phyloP scores from a whole-genome alignment of 805 yeast genomes.

The Hanseniaspora thailandica region DNA sequence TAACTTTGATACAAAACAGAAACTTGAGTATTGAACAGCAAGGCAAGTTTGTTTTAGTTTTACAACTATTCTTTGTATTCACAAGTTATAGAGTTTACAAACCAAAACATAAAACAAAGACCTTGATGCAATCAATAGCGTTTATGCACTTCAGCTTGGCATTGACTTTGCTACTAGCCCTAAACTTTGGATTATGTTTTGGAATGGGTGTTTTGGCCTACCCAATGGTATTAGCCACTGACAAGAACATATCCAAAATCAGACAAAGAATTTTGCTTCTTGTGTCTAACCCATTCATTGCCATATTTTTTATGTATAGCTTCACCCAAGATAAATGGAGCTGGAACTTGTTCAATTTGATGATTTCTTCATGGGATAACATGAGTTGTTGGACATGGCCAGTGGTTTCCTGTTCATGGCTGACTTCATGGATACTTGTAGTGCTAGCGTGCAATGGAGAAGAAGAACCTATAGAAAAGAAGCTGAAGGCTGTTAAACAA shows the following conservation, averaged over 20 bases:
- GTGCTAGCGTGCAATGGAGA: conserved; percentile 22
- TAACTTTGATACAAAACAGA: conserved; percentile 4
- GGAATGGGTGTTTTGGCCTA: conserved; percentile 54
- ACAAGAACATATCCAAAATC: conserved; percentile 10
- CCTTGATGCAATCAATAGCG: conserved; percentile 34
- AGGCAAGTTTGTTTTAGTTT: conserved; percentile 17
- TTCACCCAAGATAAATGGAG: conserved; percentile 29
- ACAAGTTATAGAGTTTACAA: conserved; percentile 20
- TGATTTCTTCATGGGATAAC: conserved; percentile 53
- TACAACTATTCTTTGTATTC: conserved; percentile 16
- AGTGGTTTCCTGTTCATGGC: conserved; percentile 61
- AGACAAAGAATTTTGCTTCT: conserved; percentile 31
- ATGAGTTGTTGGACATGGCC: conserved; percentile 81
- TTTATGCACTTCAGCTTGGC: conserved; percentile 55
- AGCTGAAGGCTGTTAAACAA: background rate
- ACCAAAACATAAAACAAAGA: conserved; percentile 20
- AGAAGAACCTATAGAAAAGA: background rate
- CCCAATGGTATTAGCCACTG: conserved; percentile 55
- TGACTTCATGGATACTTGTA: conserved; percentile 61
- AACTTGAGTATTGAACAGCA: conserved; percentile 15
- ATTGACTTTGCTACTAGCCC: conserved; percentile 60
- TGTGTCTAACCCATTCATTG: conserved; percentile 43
- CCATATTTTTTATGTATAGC: conserved; percentile 27
- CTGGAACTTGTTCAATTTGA: conserved; percentile 36
- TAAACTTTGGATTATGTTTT: conserved; percentile 75